These are phyloP conservation scores for Helotiales sp. DNA, from an alignment of 2,329 filamentous ascomycete species.

Conservation along the genomic window DNA sequence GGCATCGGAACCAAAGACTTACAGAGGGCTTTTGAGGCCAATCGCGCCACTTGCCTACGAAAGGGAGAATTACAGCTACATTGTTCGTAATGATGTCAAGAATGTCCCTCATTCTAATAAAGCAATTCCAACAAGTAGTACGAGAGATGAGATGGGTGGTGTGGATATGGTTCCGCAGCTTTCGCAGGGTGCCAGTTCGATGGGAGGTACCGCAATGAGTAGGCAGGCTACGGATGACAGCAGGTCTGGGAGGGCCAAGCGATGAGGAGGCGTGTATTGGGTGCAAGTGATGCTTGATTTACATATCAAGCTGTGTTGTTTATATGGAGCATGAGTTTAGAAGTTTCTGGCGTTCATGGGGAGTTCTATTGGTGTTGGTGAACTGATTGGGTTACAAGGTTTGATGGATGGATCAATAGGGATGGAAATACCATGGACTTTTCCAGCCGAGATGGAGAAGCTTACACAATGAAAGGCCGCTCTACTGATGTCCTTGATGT, in stretches of 20 bases:
- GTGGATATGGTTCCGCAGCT: conserved; percentile 19
- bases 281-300: background rate
- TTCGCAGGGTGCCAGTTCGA: conserved; percentile 11
- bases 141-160: conserved; percentile 19
- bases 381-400: background rate
- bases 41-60: background rate
- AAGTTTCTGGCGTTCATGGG: background rate
- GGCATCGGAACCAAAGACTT: conserved; percentile 20
- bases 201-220: conserved; percentile 13
- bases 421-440: background rate
- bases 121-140: conserved; percentile 8
- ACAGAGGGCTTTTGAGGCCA: conserved; percentile 15
- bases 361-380: too few species aligned
- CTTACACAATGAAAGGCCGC: too few species aligned
- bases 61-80: conserved; percentile 4
- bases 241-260: background rate
- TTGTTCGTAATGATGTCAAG: background rate
- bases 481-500: too few species aligned
- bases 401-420: background rate
- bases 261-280: background rate
- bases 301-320: too few species aligned
- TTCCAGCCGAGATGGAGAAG: too few species aligned
- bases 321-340: background rate
- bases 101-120: background rate
- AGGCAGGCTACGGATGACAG: conserved; percentile 16